These are phyloP conservation scores for Boletus rubescentipes DNA, from an alignment of 768 basidiomycete genomes.

Conservation along the genomic window DNA sequence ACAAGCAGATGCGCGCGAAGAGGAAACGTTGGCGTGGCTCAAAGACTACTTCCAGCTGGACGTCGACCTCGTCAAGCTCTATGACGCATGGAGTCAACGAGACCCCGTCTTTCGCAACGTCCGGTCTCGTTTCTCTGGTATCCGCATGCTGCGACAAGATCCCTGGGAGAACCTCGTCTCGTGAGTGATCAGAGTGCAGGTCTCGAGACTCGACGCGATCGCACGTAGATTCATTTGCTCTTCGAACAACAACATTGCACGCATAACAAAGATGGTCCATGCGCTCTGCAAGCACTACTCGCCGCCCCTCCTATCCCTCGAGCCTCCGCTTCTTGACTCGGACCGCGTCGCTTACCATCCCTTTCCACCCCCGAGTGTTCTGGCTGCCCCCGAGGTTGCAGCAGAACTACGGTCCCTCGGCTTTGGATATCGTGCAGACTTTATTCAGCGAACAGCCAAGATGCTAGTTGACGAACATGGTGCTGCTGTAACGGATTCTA, in stretches of 20 bases:
- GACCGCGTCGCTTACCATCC: constrained; percentile 59
- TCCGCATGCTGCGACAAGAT: constrained; percentile 87
- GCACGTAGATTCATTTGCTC: constrained; percentile 88
- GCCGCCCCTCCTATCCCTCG: constrained; percentile 55
- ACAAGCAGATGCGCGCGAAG: constrained; percentile 41
- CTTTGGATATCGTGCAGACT: constrained; percentile 94
- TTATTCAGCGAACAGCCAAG: constrained; percentile 78
- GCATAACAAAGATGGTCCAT: constrained; percentile 93
- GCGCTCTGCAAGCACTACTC: constrained; percentile 79
- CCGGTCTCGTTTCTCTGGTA: constrained; percentile 69
- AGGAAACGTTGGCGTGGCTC: constrained; percentile 73
- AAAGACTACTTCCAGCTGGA: constrained; percentile 88
- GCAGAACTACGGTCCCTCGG: constrained; percentile 74
- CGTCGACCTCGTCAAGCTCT: constrained; percentile 67
- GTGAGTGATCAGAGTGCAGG: constrained; percentile 47
- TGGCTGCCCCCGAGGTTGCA: constrained; percentile 59
- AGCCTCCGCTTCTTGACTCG: constrained; percentile 28
- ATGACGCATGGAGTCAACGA: constrained; percentile 67
- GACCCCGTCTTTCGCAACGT: constrained; percentile 76
- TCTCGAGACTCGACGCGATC: constrained; percentile 11
- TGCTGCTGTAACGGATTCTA: neutral
- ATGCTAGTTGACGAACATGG: constrained; percentile 67
- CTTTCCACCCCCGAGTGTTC: constrained; percentile 76
- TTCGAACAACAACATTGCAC: constrained; percentile 92
- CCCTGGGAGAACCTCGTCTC: constrained; percentile 95